Evolutionary conservation across 768 basidiomycete species (phyloP), one percentile per base, ranked within the genome.

Genomic region (Coprinopsis cinerea): DNA sequence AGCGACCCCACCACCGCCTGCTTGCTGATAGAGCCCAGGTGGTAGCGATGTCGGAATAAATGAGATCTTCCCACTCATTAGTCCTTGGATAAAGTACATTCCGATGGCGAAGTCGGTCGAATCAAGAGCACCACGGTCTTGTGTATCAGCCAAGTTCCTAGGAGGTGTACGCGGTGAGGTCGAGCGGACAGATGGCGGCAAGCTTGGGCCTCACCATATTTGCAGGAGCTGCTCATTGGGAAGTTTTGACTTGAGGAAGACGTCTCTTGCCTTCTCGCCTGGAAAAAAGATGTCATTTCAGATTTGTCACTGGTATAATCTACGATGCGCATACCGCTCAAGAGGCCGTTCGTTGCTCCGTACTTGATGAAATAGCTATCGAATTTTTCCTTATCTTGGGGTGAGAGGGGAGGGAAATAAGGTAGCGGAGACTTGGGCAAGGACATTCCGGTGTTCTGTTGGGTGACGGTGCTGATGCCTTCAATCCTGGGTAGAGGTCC

Each of bases 91-190:
- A 62, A 97, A 80, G 66, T 91, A 92, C 93, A 96, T 94, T 34
- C 86, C 96, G 60, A 99, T 82, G 52, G 88, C 85, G 62, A 99
- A 99, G 67, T 99, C 96, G 39, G 85, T 76, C 14, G 82, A 71
- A 64, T 99, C 96, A 52, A 99, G 82, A 11, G 77, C 72, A 45
- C 96, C 95, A 53, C 96, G 79, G 57, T 88, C 81, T 66, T 94
- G 88, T 2, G 93, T 94, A 65, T 99, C 96, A n/a, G 94, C 88
- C 32, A 99, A 78, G 55, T 77, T 85, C 94, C 93, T 96, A 58
- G 17, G 2, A 41, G 34, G 39, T 30, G 36, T 32, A 46, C 22
- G 22, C 32, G 45, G 42, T 53, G 18, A 59, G 49, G 13, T 13
- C 26, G 36, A 42, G 25, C 49, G 30, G n/a, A 47, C 18, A 48